Base-by-base conservation (phyloP, 345 rosid species). In the Linum trigynum region DNA sequence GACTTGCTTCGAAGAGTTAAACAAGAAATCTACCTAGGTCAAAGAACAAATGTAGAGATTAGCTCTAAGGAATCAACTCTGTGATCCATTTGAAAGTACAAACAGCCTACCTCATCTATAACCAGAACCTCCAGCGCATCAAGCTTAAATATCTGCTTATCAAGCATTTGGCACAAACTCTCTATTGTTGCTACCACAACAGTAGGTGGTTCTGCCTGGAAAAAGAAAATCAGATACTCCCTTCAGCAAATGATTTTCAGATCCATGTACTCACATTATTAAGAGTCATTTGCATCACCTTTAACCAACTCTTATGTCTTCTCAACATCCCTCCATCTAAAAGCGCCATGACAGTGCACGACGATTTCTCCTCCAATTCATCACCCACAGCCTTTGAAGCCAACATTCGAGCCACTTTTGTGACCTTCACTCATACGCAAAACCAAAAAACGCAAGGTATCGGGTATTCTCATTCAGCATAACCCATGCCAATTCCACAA, bases 291-390 rank as follows among this genome's bases (percentile, higher is more conserved):
- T 23, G 32, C 15, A 48, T 6, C 39, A 87, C 95, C 98, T 87
- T 92, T 56, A 89, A 75, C 98, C 98, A 92, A 82, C 86, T 89
- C 78, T 77, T 87, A 38, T 92, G 98, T 71, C 98, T 86, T 80
- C 70, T 78, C 72, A 92, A 74, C 82, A 77, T 82, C 48, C 91
- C 90, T 72, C 97, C 98, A 69, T 92, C 97, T 69, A 90, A 73
- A 66, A 92, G 94, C 38, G 97, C 91, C 98, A 86, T 90, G 55
- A 92, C 83, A 1, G 90, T 76, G 69, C 81, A 88, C n/a, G 81
- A 72, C 65, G 81, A 72, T 63, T 86, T 88, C 70, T 74, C 79
- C 56, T 80, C 84, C 69, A 66, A 38, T 32, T 74, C 77, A 65
- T 50, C 57, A 41, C 75, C 82, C 59, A 38, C 62, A 0, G 84